phyloP scores from a whole-genome alignment of 352 stramenopile genomes.

The Phytopythium helicoides region DNA sequence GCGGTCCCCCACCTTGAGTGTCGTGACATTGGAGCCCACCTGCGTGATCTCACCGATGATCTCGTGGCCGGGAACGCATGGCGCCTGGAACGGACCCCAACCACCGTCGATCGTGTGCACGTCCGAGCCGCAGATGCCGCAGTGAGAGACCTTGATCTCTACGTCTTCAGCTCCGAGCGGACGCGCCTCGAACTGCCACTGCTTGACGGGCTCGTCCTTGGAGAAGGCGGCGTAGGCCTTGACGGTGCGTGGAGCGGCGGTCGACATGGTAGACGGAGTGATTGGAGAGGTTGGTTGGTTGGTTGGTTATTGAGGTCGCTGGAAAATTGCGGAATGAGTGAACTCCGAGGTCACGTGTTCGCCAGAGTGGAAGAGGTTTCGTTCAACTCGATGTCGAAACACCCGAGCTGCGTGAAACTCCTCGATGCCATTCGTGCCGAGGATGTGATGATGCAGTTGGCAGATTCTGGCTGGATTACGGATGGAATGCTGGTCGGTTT shows the following conservation, averaged over 20 bases:
- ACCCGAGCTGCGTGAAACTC: too few species aligned
- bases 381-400: too few species aligned
- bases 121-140: slow-evolving; percentile 49
- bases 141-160: slow-evolving; percentile 60
- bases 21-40: slow-evolving; percentile 39
- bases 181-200: slow-evolving; percentile 38
- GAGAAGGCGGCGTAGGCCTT: slow-evolving; percentile 43
- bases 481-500: too few species aligned
- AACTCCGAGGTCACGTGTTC: too few species aligned
- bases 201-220: slow-evolving; percentile 24
- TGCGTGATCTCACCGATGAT: slow-evolving; percentile 44
- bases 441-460: too few species aligned
- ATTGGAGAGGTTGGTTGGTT: too few species aligned
- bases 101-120: slow-evolving; percentile 40
- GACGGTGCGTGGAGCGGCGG: slow-evolving; percentile 30
- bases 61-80: slow-evolving; percentile 42
- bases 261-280: too few species aligned
- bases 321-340: too few species aligned
- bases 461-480: too few species aligned
- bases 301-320: too few species aligned
- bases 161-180: slow-evolving; percentile 40
- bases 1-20: slow-evolving; percentile 67
- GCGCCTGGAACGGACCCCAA: slow-evolving; percentile 32
- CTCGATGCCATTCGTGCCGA: too few species aligned
- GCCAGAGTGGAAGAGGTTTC: too few species aligned